Percentiles rank a stretch among this genome's conserved stretches.
Conservation (phyloP, 257 asterid genomes). For the Capsicum pubescens region DNA sequence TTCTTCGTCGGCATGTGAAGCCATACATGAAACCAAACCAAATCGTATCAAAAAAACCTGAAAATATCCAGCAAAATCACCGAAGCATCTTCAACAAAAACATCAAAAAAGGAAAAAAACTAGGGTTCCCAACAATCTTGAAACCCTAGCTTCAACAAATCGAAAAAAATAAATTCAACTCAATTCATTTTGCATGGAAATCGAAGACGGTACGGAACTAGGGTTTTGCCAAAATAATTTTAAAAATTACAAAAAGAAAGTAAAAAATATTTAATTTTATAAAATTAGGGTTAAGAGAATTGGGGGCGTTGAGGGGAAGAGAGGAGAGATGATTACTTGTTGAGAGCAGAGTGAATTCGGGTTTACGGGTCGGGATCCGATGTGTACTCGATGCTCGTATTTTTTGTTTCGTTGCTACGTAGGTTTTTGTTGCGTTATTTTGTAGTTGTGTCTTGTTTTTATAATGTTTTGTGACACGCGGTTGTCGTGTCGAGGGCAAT, state of each 20-base stretch:
- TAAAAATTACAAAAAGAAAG: neutral
- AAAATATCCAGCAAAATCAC: constrained; percentile 26
- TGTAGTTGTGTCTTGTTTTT: too few species aligned
- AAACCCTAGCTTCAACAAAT: constrained; percentile 40
- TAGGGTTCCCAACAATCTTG: constrained; percentile 46
- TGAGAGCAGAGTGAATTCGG: constrained; percentile 20
- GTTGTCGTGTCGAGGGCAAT: too few species aligned
- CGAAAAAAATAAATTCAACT: neutral
- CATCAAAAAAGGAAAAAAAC: constrained; percentile 24
- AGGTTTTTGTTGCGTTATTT: too few species aligned
- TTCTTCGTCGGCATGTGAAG: constrained; percentile 51
- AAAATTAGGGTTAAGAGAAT: constrained; percentile 29
- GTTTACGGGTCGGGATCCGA: constrained; percentile 49
- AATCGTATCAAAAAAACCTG: constrained; percentile 22
- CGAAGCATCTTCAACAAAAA: constrained; percentile 1
- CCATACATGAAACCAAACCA: constrained; percentile 53
- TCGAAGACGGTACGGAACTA: constrained; percentile 34
- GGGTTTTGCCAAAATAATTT: constrained; percentile 42
- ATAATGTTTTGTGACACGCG: too few species aligned
- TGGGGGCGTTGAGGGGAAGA: constrained; percentile 17
- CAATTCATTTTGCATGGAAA: neutral
- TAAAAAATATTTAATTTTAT: neutral
- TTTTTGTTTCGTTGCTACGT: constrained; percentile 33
- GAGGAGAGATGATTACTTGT: constrained; percentile 33
- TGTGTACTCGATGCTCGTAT: constrained; percentile 39